Evolutionary conservation across 805 yeast genomes (phyloP).

Genomic region (Cyberlindnera bimundalis): DNA sequence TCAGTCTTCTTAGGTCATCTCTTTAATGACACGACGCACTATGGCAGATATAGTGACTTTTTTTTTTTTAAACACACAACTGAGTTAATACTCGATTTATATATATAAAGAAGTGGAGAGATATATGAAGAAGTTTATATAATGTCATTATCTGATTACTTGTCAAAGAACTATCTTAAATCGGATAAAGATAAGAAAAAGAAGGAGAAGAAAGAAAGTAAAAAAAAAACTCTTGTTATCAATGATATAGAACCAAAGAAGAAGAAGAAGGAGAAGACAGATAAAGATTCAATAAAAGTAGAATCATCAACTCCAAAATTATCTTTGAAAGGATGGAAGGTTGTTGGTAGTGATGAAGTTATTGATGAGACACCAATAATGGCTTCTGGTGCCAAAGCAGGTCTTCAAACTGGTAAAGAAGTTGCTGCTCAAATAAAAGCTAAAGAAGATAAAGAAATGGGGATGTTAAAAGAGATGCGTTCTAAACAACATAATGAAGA

Average conservation of each 20-base stretch:
- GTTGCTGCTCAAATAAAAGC: constrained; percentile 35
- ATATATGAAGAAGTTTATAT: background rate
- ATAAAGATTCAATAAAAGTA: no score
- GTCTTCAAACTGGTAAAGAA: constrained; percentile 45
- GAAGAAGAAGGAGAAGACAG: constrained; percentile 9
- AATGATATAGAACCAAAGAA: constrained; percentile 20
- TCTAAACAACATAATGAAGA: constrained; percentile 17
- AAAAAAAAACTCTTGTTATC: constrained; percentile 16
- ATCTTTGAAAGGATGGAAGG: constrained; percentile 26
- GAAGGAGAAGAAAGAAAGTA: constrained; percentile 5
- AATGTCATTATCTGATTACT: constrained; percentile 46
- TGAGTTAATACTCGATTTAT: no score
- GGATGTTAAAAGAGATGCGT: constrained; percentile 15
- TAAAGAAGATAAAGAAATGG: constrained; percentile 28
- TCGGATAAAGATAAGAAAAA: constrained; percentile 25
- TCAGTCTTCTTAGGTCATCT: no score
- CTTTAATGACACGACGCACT: no score
- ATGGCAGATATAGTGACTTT: no score
- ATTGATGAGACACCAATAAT: constrained; percentile 12
- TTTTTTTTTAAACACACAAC: background rate
- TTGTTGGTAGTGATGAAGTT: constrained; percentile 23
- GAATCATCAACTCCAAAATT: background rate
- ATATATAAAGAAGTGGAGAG: no score
- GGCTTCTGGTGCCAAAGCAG: constrained; percentile 37
- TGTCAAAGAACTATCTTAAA: constrained; percentile 41